These are phyloP conservation scores for Diplodia sapinea DNA, from an alignment of 2,329 filamentous ascomycete genomes.

Conservation along the genomic window DNA sequence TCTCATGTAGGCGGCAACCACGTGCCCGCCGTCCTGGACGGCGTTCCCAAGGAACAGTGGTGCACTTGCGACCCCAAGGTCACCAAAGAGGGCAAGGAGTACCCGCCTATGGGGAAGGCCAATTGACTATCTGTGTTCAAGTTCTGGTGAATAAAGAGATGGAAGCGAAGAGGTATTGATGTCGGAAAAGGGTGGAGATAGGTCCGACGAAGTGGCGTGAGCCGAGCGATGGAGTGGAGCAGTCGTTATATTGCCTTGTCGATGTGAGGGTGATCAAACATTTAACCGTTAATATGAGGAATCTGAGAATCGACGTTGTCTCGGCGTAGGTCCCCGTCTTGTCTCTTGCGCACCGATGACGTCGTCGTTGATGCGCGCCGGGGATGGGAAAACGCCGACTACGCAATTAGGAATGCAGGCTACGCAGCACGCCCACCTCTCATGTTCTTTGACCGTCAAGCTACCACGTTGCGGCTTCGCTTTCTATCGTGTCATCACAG, in stretches of 20 bases:
- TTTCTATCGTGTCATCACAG: background rate
- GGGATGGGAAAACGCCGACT: background rate
- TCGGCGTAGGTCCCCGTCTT: background rate
- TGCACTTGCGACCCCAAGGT: conserved; percentile 71
- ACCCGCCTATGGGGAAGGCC: conserved; percentile 66
- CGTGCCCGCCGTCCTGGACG: conserved; percentile 66
- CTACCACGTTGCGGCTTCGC: background rate
- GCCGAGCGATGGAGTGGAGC: background rate
- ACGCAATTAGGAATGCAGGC: background rate
- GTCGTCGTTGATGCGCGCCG: conserved; percentile 16
- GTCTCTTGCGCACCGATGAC: conserved; percentile 8
- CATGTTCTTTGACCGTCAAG: background rate
- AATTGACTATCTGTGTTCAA: conserved; percentile 21
- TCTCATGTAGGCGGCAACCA: conserved; percentile 55
- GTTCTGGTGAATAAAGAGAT: background rate
- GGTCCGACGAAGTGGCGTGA: background rate
- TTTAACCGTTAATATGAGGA: background rate
- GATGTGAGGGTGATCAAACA: background rate
- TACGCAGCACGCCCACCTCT: background rate
- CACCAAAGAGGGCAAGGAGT: conserved; percentile 64
- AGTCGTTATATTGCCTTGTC: background rate
- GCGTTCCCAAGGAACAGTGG: conserved; percentile 62
- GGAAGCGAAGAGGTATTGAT: background rate
- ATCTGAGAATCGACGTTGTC: background rate
- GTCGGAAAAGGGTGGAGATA: background rate